These are phyloP conservation scores for Ophiostoma perfectum DNA, from an alignment of 2,329 filamentous ascomycete genomes.

Conservation along the genomic window DNA sequence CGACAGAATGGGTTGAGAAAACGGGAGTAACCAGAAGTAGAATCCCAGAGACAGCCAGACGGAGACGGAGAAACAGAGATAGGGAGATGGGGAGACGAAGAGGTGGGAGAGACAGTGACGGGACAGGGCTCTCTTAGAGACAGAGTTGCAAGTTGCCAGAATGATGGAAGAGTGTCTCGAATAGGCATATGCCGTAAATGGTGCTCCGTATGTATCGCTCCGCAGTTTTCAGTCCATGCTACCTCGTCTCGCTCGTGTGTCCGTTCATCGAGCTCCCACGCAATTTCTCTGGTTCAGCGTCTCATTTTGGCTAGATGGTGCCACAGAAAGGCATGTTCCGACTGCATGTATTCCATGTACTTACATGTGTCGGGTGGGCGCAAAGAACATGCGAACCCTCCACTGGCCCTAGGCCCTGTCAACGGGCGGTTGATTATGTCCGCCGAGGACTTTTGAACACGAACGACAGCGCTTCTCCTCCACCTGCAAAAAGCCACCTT, in stretches of 20 bases:
- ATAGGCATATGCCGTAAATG: not conserved
- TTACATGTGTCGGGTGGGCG: not conserved
- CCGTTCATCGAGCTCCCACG: not conserved
- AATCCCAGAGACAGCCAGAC: not conserved
- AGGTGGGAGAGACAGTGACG: not conserved
- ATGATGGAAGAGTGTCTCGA: conserved; percentile 1
- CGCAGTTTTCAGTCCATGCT: not conserved
- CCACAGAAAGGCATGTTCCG: not conserved
- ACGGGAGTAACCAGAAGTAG: not conserved
- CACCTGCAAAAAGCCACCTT: not conserved
- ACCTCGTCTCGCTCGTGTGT: not conserved
- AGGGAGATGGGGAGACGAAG: not conserved
- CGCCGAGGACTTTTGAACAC: not conserved
- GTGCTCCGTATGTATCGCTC: conserved; percentile 8
- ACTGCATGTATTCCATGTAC: not conserved
- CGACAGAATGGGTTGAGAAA: not conserved
- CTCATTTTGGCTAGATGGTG: conserved; percentile 7
- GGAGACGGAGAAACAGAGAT: not conserved
- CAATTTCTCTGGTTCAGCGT: not conserved
- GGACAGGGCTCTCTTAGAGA: not conserved
- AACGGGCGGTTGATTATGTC: not conserved
- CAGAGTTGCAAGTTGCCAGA: not conserved
- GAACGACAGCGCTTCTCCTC: not conserved
- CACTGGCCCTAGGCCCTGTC: not conserved
- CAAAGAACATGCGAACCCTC: not conserved